Evolutionary conservation across 2,329 filamentous ascomycete species (phyloP), one percentile per base, ranked within the genome.

Genomic region (Claviceps pazoutovae): DNA sequence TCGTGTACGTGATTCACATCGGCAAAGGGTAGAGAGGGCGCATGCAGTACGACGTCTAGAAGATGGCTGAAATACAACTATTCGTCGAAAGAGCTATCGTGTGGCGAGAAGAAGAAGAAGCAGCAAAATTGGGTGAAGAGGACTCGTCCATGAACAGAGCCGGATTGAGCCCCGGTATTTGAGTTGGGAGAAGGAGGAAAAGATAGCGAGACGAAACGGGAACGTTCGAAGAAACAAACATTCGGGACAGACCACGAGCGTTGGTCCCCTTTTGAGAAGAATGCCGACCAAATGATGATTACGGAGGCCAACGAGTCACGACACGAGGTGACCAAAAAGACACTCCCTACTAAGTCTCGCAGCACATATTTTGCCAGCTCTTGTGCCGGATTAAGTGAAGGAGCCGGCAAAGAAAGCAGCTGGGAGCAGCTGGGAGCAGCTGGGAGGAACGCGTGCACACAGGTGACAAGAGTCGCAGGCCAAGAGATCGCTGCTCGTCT

Each of bases 191-290:
- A 42, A 42, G 44, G 17, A 46, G 42, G 19, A 36, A 26, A 44
- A 52, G 23, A 9, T n/a, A 26, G 23, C 34, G 36, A 46, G 34
- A 46, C 17, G 34, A 17, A 23, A 41, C 48, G 26, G 14, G 7
- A 30, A 50, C n/a, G 19, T 23, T 45, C 34, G 23, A 42, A 42
- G 37, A 36, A 37, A 54, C 52, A 54, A 54, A 54, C 52, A 52
- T 44, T 49, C 46, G 19, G 41, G 17, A 42, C n/a, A 17, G 16
- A 34, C 44, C 49, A 46, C 50, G 52, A 54, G 52, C 48, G 37
- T 39, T 41, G 46, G 49, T 42, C 49, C 30, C 52, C 23, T 54
- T 54, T 51, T 54, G 52, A 54, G 46, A 39, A 51, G 52, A 51
- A 30, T 21, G 46, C 45, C 49, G 42, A 39, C 17, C 34, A 48